Evolutionary conservation across 345 rosid genomes (phyloP).

Genomic region (Aurinia saxatilis): DNA sequence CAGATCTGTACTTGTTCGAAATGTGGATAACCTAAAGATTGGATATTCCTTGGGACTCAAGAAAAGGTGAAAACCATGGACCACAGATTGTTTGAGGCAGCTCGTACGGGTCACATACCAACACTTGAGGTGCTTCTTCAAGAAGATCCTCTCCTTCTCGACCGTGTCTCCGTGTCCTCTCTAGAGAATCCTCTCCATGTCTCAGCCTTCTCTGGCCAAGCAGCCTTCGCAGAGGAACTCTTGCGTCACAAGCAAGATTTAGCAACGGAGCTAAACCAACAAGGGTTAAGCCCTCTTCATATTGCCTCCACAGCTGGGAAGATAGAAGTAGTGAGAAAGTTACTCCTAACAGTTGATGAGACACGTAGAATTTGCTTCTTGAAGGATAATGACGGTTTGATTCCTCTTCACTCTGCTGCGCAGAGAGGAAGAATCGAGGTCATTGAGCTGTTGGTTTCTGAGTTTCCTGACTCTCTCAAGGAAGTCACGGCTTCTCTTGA

Average conservation of each 20-base stretch:
- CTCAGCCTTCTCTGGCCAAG: constrained; percentile 15
- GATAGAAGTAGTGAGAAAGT: neutral
- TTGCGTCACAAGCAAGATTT: constrained; percentile 11
- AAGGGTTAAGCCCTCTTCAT: constrained; percentile 15
- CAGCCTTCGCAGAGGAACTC: neutral
- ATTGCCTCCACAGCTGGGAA: constrained; percentile 7
- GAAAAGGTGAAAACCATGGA: constrained; percentile 5
- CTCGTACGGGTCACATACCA: constrained; percentile 8
- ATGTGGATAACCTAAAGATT: neutral
- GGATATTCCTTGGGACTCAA: neutral
- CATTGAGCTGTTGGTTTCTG: neutral
- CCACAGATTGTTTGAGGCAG: constrained; percentile 17
- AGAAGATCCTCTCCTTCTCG: constrained; percentile 20
- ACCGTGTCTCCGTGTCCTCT: constrained; percentile 6
- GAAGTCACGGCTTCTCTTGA: constrained; percentile 6
- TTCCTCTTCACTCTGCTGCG: constrained; percentile 11
- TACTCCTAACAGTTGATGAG: too few relatives aligned
- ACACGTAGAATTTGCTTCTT: too few relatives aligned
- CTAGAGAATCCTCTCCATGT: constrained; percentile 21
- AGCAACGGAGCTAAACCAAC: neutral
- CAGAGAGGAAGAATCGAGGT: constrained; percentile 16
- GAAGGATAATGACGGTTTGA: constrained; percentile 12
- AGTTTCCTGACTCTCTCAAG: neutral
- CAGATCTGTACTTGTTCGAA: neutral
- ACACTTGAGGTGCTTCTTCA: constrained; percentile 4